Conservation (phyloP, 805 yeast genomes). For the Ogataea degrootiae region DNA sequence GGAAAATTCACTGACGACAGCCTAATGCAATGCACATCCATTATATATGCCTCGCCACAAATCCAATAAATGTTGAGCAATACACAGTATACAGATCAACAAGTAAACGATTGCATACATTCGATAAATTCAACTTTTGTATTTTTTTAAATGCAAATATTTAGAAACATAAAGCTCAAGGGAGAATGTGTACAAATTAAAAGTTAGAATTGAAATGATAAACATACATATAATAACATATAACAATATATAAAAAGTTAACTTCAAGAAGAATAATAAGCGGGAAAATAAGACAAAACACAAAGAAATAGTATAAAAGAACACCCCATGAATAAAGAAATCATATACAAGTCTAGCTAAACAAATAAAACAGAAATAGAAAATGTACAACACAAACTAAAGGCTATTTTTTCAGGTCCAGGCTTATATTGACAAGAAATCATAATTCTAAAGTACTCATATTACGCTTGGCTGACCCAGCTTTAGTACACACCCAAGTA, state of each 20-base stretch:
- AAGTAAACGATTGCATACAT: too few relatives aligned
- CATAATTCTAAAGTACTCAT: slow-evolving; percentile 42
- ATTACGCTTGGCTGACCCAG: slow-evolving; percentile 31
- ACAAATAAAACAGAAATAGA: too few relatives aligned
- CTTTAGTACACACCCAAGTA: slow-evolving; percentile 77
- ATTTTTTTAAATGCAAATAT: too few relatives aligned
- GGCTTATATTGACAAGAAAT: not conserved
- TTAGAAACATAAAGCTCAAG: too few relatives aligned
- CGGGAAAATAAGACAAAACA: not conserved
- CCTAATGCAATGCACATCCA: too few relatives aligned
- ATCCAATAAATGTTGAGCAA: not conserved
- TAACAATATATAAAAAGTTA: not conserved
- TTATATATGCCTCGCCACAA: too few relatives aligned
- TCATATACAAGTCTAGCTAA: too few relatives aligned
- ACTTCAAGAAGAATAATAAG: not conserved
- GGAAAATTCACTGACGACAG: too few relatives aligned
- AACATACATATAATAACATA: too few relatives aligned
- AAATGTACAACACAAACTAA: not conserved
- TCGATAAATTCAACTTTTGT: too few relatives aligned
- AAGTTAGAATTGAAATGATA: too few relatives aligned
- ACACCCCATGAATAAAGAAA: not conserved
- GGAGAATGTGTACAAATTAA: too few relatives aligned
- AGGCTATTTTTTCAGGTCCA: not conserved
- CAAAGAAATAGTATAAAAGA: not conserved
- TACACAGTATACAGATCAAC: not conserved